Conservation (phyloP, 75 land plant species). For the Sequoiadendron giganteum region DNA sequence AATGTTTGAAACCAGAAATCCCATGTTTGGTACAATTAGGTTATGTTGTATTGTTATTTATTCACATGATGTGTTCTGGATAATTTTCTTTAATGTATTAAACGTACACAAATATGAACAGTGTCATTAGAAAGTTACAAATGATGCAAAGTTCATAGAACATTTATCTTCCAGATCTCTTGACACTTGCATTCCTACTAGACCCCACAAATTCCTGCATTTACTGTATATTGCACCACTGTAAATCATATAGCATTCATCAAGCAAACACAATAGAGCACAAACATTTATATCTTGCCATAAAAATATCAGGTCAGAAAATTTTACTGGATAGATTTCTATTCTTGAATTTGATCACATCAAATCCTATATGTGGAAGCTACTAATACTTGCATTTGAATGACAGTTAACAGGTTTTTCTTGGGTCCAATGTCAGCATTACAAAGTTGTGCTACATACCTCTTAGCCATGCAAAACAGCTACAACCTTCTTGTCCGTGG, state of each 20-base stretch:
- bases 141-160: background rate
- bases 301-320: background rate
- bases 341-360: background rate
- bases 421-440: background rate
- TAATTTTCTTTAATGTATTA: background rate
- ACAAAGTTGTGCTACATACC: background rate
- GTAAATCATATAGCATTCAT: background rate
- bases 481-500: background rate
- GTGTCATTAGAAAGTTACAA: background rate
- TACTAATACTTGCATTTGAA: conserved; percentile 2
- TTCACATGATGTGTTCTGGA: background rate
- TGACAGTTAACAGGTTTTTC: background rate
- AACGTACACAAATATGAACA: background rate
- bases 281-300: background rate
- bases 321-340: background rate
- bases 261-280: background rate
- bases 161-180: background rate
- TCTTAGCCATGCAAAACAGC: background rate
- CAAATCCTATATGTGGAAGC: background rate
- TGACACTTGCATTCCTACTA: background rate
- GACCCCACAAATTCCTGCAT: background rate
- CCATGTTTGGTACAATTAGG: background rate
- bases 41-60: background rate
- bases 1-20: background rate
- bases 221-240: background rate